phyloP scores from a whole-genome alignment of 345 rosid species.

The Citrus maxima region DNA sequence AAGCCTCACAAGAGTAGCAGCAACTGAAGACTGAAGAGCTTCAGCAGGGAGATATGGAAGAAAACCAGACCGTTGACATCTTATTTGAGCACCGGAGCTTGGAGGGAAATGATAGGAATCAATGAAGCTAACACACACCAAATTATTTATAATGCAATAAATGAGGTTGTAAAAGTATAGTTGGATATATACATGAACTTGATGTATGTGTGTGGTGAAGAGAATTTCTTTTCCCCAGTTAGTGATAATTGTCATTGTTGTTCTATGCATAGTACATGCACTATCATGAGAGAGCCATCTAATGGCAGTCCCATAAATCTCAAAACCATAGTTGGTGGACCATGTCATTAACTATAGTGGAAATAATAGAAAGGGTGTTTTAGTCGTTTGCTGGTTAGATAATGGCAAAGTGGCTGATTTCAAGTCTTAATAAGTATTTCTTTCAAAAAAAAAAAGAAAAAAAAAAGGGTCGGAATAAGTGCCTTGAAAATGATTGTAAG shows the following conservation, averaged over 20 bases:
- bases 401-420: neutral
- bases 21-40: neutral
- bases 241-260: neutral
- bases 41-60: neutral
- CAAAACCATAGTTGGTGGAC: too few species aligned
- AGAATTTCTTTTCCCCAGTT: neutral
- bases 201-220: neutral
- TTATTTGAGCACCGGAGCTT: neutral
- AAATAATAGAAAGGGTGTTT: neutral
- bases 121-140: neutral
- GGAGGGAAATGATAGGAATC: neutral
- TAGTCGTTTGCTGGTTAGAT: neutral
- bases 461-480: neutral
- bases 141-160: neutral
- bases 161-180: neutral
- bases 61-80: neutral
- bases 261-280: neutral
- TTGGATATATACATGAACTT: neutral
- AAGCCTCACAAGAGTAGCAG: too few species aligned
- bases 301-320: too few species aligned
- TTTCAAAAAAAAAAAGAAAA: too few species aligned
- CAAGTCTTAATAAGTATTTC: neutral
- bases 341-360: too few species aligned
- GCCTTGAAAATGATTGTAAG: neutral
- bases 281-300: too few species aligned